These are phyloP conservation scores for Salvia rosmarinus DNA, from an alignment of 257 asterid species.

Conservation along the genomic window DNA sequence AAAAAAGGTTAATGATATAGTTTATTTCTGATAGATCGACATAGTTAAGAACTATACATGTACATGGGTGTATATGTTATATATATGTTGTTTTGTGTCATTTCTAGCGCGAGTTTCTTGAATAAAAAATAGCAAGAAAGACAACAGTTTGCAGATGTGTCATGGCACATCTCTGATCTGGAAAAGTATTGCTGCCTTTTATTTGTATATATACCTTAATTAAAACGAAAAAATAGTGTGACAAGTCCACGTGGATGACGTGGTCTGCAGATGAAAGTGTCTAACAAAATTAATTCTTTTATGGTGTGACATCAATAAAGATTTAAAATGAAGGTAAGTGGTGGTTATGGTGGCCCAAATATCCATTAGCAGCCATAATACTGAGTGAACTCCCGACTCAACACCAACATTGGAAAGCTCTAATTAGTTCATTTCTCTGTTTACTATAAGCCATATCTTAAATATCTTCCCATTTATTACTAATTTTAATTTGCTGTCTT, in stretches of 20 bases:
- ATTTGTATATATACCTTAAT: constrained; percentile 11
- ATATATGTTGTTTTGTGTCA: neutral
- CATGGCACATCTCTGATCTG: constrained; percentile 1
- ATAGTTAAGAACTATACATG: neutral
- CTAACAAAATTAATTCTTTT: neutral
- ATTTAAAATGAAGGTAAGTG: constrained; percentile 35
- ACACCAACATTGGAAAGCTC: constrained; percentile 45
- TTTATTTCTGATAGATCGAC: neutral
- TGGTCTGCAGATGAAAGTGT: constrained; percentile 13
- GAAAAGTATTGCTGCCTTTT: constrained; percentile 10
- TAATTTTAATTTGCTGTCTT: neutral
- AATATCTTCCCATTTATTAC: constrained; percentile 28
- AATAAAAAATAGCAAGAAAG: neutral
- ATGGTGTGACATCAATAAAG: constrained; percentile 14
- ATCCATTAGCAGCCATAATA: constrained; percentile 48
- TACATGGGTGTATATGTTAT: neutral
- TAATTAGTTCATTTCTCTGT: constrained; percentile 40
- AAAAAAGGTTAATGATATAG: neutral
- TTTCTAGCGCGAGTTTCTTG: neutral
- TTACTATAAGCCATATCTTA: constrained; percentile 20
- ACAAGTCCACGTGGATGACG: constrained; percentile 29
- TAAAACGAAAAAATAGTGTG: neutral
- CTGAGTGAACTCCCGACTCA: constrained; percentile 56
- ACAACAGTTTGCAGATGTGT: neutral
- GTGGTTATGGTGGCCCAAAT: constrained; percentile 47